Percentiles rank a stretch among this genome's conserved stretches.
Conservation (phyloP, 192 early-diverging fungal genomes). For the Coemansia sp. region DNA sequence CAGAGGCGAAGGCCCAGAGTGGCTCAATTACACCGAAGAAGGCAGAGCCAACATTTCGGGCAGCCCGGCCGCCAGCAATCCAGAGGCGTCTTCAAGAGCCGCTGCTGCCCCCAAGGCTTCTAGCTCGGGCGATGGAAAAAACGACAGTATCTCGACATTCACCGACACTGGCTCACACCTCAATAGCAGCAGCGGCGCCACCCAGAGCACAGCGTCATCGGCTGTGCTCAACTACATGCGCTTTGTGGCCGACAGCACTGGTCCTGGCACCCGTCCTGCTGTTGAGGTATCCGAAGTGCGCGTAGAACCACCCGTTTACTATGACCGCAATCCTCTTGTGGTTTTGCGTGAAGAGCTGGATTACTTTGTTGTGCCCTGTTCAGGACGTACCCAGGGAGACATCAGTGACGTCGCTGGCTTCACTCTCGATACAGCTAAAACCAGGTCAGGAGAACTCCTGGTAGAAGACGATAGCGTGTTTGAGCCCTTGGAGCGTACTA, state of each 20-base stretch:
- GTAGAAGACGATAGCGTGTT: constrained; percentile 68
- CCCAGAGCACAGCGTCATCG: constrained; percentile 50
- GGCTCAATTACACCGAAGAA: constrained; percentile 39
- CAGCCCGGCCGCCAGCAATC: constrained; percentile 3
- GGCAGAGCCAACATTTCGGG: constrained; percentile 30
- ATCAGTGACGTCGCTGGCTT: constrained; percentile 41
- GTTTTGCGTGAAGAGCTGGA: constrained; percentile 77
- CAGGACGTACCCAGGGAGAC: constrained; percentile 36
- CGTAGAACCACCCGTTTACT: constrained; percentile 22
- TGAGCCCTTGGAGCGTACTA: constrained; percentile 68
- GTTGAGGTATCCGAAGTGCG: constrained; percentile 1
- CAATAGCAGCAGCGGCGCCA: constrained; percentile 43
- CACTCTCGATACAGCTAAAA: constrained; percentile 56
- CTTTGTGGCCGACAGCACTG: constrained; percentile 26
- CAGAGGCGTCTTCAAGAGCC: constrained; percentile 4
- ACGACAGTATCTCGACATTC: constrained; percentile 42
- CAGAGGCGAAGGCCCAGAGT: constrained; percentile 10
- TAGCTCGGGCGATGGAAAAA: constrained; percentile 25
- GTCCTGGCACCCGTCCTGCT: constrained; percentile 2
- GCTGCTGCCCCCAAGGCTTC: constrained; percentile 25
- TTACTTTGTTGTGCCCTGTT: constrained; percentile 61
- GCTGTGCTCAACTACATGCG: constrained; percentile 52
- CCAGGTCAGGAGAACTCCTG: constrained; percentile 59
- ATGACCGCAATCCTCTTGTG: constrained; percentile 65
- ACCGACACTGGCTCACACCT: constrained; percentile 32